A percentile compares a stretch with the other conserved stretches of the same genome.
Evolutionary conservation across 106 monocot species (phyloP).

Genomic region (Dioscorea alata): DNA sequence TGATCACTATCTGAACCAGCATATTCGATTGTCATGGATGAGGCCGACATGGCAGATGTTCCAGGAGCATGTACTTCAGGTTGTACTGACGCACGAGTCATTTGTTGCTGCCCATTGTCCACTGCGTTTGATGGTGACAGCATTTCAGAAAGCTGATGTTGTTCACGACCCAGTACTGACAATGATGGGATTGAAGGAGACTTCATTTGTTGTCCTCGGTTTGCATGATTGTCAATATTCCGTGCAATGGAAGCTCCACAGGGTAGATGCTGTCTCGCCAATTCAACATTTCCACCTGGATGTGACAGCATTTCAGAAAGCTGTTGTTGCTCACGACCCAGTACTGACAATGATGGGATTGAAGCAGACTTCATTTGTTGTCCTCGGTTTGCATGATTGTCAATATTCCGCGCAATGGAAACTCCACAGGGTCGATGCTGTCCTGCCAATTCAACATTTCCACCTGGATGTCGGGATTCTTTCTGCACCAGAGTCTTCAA

Average conservation of each 20-base stretch:
- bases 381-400: constrained; percentile 47
- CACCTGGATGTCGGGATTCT: constrained; percentile 51
- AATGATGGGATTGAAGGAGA: constrained; percentile 77
- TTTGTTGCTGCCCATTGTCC: constrained; percentile 26
- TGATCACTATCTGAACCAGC: constrained; percentile 44
- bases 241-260: constrained; percentile 33
- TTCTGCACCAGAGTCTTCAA: constrained; percentile 24
- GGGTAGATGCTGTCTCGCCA: constrained; percentile 35
- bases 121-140: constrained; percentile 35
- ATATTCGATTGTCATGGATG: constrained; percentile 78
- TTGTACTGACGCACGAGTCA: constrained; percentile 20
- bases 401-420: constrained; percentile 44
- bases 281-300: constrained; percentile 26
- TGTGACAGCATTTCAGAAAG: no score
- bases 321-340: no score
- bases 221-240: constrained; percentile 50
- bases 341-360: no score
- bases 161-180: constrained; percentile 64
- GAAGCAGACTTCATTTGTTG: constrained; percentile 33
- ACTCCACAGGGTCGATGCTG: constrained; percentile 50
- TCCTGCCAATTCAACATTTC: constrained; percentile 17
- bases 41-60: constrained; percentile 86
- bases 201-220: constrained; percentile 42
- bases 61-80: constrained; percentile 43
- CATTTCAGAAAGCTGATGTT: constrained; percentile 29